Evolutionary conservation across 1,139 yeast species (phyloP), one percentile per base, ranked within the genome.

Genomic region (Yamadazyma atmosphaerica): DNA sequence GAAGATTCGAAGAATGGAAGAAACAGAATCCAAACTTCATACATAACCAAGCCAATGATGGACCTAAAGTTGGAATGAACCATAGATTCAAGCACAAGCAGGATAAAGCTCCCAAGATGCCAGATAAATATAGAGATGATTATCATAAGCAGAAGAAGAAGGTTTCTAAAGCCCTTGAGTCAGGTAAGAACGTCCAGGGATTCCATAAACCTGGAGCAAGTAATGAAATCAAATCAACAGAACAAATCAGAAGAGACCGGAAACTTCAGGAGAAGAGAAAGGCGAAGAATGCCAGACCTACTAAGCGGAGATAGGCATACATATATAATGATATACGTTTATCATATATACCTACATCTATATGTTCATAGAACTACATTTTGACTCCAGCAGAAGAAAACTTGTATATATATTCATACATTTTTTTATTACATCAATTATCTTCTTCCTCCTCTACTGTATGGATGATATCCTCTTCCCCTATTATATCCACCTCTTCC

Each of bases 1-100:
- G 99, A 39, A 81, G 89, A 52, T 92, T 79, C 56, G 97, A 89
- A 42, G 84, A 83, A 37, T 92, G 98, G 98, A 85, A 83, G 56
- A 76, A 82, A 49, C 79, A 81, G 32, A 30, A 30, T 30, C 23
- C 24, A 11, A 79, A 49, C 33, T 46, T 47, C 10, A 35, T 43
- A 22, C 32, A 31, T 12, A 29, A 25, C n/a, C n/a, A n/a, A n/a
- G n/a, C n/a, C n/a, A n/a, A n/a, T n/a, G n/a, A n/a, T 24, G 60
- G 45, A 33, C 38, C 44, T 41, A 38, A 44, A 11, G 39, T 38
- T 29, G 26, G 36, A 17, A 34, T 44, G 32, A 65, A 66, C 36
- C 77, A 76, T 52, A 72, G 72, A 51, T 86, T 80, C 71, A 79
- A 82, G 60, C 98, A 94, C 58, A 83, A 81, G 50, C 78, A 78